Base-by-base conservation (phyloP, 768 basidiomycete genomes). In the Ramaria rubella region DNA sequence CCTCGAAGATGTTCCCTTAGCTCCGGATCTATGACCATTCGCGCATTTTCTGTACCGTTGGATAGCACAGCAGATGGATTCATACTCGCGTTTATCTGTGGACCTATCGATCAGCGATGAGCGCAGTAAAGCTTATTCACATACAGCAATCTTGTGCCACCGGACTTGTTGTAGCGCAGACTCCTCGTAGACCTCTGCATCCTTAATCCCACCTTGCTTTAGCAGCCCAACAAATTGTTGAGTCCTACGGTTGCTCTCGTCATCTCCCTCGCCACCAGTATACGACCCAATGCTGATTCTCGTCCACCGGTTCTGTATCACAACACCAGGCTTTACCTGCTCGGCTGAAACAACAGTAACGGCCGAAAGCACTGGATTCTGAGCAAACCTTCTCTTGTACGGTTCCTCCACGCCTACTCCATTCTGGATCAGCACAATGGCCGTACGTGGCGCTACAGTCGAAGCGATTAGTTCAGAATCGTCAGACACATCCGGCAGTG, bases 291-390 rank as follows among this genome's bases (percentile, higher is more conserved):
- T 59, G 51, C 53, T 57, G 31, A 69, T 65, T 17, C 67, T 49
- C 4, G 67, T 69, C 67, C 67, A 69, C 7, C 67, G 58, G 46
- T 69, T 69, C 58, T 69, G 67, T 40, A 58, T 54, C 3, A 69
- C 58, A 24, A 61, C 48, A 4, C 67, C 67, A 19, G 60, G 61
- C 38, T 49, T n/a, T 1, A 62, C 59, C 58, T 69, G 67, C 55
- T 66, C 65, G 1, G 67, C 67, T 43, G 58, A 61, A 17, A 64
- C 64, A 31, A 69, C 64, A 7, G 67, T 69, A 5, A 69, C 67
- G 15, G 64, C 67, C 36, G 59, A 62, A 21, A 69, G 52, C 42
- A 69, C 62, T 17, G 59, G 43, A 26, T 60, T 62, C 5, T 54
- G 33, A 14, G 62, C 61, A 55, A 65, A 69, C 19, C 65, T 59